Percentiles rank a stretch among this genome's conserved stretches.
phyloP scores from a whole-genome alignment of 176 grass and related monocot species.

The Triticum dicoccoides region DNA sequence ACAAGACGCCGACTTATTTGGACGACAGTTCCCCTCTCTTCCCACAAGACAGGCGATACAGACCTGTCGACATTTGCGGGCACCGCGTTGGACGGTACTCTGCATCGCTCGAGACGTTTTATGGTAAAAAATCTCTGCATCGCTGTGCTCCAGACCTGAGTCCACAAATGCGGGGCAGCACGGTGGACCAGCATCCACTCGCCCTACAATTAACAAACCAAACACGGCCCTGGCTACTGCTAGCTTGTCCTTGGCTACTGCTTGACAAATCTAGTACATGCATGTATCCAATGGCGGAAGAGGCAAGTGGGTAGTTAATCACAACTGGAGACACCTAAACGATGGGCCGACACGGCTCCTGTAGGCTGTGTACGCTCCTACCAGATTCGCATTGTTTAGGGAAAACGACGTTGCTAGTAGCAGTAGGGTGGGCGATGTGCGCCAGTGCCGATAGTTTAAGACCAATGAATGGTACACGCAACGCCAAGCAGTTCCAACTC shows the following conservation, averaged over 20 bases:
- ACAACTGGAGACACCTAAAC: background rate
- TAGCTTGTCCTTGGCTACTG: background rate
- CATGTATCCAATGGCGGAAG: background rate
- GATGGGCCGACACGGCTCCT: background rate
- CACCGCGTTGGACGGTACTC: no score
- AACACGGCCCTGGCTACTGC: background rate
- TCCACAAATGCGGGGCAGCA: background rate
- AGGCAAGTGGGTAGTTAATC: background rate
- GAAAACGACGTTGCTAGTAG: background rate
- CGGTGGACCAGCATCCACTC: background rate
- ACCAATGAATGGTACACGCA: background rate
- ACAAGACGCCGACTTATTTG: no score
- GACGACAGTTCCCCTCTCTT: no score
- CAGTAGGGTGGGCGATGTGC: background rate
- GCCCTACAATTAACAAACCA: background rate
- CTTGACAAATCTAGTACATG: background rate
- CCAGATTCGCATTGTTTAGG: background rate
- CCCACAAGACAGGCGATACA: no score
- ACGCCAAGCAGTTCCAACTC: background rate
- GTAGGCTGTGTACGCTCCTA: background rate
- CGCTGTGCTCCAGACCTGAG: background rate
- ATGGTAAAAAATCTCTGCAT: no score
- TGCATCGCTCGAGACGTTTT: no score
- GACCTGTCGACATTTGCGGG: no score
- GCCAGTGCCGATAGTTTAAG: background rate